These are phyloP conservation scores for Stemphylium beticola DNA, from an alignment of 2,329 filamentous ascomycete species.

Conservation along the genomic window DNA sequence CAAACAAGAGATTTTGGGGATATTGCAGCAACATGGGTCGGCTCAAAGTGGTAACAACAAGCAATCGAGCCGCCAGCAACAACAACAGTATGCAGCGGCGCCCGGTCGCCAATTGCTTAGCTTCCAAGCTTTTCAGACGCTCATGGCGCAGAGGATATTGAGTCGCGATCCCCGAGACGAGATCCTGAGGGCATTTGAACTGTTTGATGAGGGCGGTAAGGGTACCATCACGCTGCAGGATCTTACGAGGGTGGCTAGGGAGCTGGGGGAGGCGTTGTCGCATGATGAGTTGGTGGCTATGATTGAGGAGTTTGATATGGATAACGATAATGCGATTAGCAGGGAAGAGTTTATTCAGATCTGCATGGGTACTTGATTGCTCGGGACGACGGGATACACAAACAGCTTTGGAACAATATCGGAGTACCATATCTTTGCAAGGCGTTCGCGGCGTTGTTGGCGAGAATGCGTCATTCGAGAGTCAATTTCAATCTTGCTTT, in stretches of 20 bases:
- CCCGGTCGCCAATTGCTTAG: constrained; percentile 70
- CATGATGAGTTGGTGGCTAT: constrained; percentile 93
- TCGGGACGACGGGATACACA: no score
- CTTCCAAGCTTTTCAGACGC: constrained; percentile 72
- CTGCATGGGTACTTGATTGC: constrained; percentile 59
- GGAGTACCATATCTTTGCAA: neutral
- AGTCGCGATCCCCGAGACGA: constrained; percentile 88
- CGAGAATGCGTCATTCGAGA: neutral
- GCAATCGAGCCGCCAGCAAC: constrained; percentile 5
- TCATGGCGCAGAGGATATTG: constrained; percentile 79
- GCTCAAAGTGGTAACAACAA: neutral
- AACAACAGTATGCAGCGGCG: constrained; percentile 26
- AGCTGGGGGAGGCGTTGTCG: constrained; percentile 89
- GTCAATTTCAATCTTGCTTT: constrained; percentile 25
- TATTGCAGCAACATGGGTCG: constrained; percentile 78
- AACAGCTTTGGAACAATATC: neutral
- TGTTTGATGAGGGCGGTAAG: constrained; percentile 94
- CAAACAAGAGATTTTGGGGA: constrained; percentile 80
- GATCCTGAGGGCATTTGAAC: constrained; percentile 85
- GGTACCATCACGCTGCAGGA: constrained; percentile 90
- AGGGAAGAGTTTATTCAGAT: constrained; percentile 71
- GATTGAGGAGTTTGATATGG: constrained; percentile 97
- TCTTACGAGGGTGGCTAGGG: constrained; percentile 82
- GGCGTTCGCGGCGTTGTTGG: constrained; percentile 14
- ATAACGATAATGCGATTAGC: constrained; percentile 80